Percentiles rank a stretch among this genome's conserved stretches.
Conservation (phyloP, 108 stramenopile species). For the Discostella stelligeroides region DNA sequence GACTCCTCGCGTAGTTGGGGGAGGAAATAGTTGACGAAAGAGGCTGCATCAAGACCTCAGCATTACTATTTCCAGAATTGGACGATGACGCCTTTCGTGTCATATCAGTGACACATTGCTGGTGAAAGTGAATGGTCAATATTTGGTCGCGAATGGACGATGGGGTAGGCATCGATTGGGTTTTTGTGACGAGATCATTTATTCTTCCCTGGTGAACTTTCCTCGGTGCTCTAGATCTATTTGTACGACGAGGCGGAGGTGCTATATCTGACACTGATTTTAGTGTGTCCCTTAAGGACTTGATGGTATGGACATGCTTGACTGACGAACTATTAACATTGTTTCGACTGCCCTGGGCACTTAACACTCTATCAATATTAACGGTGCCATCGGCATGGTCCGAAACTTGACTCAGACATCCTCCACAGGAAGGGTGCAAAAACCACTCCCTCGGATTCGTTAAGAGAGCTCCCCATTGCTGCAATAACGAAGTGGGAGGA, state of each 20-base stretch:
- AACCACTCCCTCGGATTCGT: slow-evolving; percentile 4
- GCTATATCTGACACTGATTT: neutral
- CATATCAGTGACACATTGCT: neutral
- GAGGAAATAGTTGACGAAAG: slow-evolving; percentile 6
- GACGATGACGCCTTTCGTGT: neutral
- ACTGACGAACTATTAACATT: neutral
- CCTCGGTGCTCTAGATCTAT: slow-evolving; percentile 7
- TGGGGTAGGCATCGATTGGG: slow-evolving; percentile 9
- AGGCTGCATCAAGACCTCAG: slow-evolving; percentile 8
- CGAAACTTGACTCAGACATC: slow-evolving; percentile 1
- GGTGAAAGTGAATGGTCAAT: neutral
- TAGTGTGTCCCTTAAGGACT: neutral
- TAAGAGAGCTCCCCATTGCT: slow-evolving; percentile 1
- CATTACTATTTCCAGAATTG: neutral
- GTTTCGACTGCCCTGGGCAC: neutral
- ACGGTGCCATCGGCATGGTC: neutral
- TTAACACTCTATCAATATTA: neutral
- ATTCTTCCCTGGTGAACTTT: neutral
- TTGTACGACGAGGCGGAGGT: neutral
- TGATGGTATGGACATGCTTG: neutral
- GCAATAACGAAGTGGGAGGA: slow-evolving; percentile 1
- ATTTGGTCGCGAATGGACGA: slow-evolving; percentile 5
- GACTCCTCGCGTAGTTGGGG: slow-evolving; percentile 1
- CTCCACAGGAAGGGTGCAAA: slow-evolving; percentile 6
- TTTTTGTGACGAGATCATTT: neutral